These are phyloP conservation scores for Monilinia laxa DNA, from an alignment of 2,329 filamentous ascomycete species.

Conservation along the genomic window DNA sequence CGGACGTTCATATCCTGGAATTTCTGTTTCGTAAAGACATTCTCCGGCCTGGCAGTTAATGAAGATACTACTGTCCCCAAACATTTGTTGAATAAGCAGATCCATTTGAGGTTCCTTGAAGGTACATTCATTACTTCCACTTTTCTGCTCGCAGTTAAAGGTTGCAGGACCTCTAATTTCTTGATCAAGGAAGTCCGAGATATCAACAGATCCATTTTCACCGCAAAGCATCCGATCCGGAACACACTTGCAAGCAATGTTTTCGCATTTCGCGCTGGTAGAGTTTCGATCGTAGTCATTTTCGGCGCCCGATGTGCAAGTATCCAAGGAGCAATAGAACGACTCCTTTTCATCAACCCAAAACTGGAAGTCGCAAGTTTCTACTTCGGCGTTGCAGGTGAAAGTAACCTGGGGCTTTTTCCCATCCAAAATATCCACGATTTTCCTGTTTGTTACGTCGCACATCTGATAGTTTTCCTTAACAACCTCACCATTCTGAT, in stretches of 20 bases:
- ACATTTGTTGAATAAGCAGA: conserved; percentile 79
- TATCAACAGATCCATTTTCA: conserved; percentile 85
- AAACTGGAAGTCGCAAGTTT: conserved; percentile 94
- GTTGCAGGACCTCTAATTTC: conserved; percentile 83
- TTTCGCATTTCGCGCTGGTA: conserved; percentile 81
- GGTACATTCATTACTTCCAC: conserved; percentile 64
- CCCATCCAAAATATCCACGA: conserved; percentile 79
- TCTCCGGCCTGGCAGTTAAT: conserved; percentile 83
- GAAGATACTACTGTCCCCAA: conserved; percentile 87
- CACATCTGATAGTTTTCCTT: conserved; percentile 98
- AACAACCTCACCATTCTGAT: conserved; percentile 84
- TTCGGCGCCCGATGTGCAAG: conserved; percentile 71
- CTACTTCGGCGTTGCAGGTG: conserved; percentile 72
- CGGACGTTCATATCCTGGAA: conserved; percentile 85
- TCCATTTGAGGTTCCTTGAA: conserved; percentile 95
- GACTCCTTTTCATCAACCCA: conserved; percentile 95
- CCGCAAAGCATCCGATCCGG: conserved; percentile 92
- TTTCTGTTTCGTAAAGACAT: conserved; percentile 88
- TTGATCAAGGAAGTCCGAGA: conserved; percentile 81
- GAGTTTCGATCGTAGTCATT: conserved; percentile 71
- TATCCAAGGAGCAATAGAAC: conserved; percentile 89
- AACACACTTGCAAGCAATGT: conserved; percentile 84
- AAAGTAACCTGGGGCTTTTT: conserved; percentile 93
- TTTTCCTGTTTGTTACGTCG: conserved; percentile 94
- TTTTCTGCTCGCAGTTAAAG: conserved; percentile 71